phyloP scores from a whole-genome alignment of 371 early-diverging fungal genomes.

The Rhizomucor pusillus region DNA sequence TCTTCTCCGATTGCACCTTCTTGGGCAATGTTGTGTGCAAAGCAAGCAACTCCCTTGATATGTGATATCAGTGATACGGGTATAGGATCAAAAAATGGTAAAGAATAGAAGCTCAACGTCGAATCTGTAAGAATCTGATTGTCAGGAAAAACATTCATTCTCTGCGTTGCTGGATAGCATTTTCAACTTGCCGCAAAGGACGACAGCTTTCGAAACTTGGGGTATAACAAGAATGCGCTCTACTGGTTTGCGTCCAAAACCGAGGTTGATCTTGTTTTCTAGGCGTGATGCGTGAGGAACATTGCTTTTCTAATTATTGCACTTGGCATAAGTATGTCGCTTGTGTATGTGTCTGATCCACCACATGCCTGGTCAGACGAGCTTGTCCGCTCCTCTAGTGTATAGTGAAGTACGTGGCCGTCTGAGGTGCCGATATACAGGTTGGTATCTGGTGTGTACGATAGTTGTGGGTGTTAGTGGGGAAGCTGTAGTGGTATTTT shows the following conservation, averaged over 20 bases:
- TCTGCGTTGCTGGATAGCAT: background rate
- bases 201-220: conserved; percentile 68
- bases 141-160: conserved; percentile 3
- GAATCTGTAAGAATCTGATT: conserved; percentile 39
- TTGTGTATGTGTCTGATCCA: background rate
- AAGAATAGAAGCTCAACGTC: conserved; percentile 59
- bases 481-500: background rate
- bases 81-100: conserved; percentile 62
- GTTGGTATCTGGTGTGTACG: conserved; percentile 47
- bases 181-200: conserved; percentile 61
- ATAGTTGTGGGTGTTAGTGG: background rate
- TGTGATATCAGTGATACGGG: conserved; percentile 48
- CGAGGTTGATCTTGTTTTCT: conserved; percentile 51
- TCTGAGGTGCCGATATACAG: conserved; percentile 76
- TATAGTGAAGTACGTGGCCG: conserved; percentile 66
- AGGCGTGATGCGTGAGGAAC: conserved; percentile 46
- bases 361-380: conserved; percentile 11
- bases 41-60: conserved; percentile 69
- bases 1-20: conserved; percentile 58
- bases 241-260: conserved; percentile 63
- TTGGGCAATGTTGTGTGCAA: conserved; percentile 56
- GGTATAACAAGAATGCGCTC: conserved; percentile 68
- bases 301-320: background rate
- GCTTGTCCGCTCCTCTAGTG: conserved; percentile 42
- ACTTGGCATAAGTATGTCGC: background rate